Percentiles rank a stretch among this genome's conserved stretches.
phyloP scores from a whole-genome alignment of 805 yeast species.

The Priceomyces medius region DNA sequence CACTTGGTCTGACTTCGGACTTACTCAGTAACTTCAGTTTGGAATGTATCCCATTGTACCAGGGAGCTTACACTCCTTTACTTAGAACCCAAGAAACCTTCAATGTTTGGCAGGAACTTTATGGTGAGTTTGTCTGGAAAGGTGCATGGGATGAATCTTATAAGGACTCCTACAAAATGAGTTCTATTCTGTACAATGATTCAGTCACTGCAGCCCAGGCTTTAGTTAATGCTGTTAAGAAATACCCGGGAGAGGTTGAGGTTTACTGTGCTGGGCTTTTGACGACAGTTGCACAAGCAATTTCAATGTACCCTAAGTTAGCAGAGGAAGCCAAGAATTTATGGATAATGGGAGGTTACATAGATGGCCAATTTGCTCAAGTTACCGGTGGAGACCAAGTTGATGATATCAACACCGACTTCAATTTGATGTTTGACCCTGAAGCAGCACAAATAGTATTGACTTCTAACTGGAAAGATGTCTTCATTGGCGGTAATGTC shows the following conservation, averaged over 20 bases:
- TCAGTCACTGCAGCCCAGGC: constrained; percentile 38
- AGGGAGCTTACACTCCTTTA: constrained; percentile 39
- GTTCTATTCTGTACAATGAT: constrained; percentile 27
- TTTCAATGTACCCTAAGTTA: constrained; percentile 37
- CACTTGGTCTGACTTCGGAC: constrained; percentile 32
- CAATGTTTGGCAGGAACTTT: constrained; percentile 36
- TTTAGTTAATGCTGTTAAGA: constrained; percentile 39
- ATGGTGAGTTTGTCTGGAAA: constrained; percentile 42
- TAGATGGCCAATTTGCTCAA: constrained; percentile 40
- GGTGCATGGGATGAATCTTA: constrained; percentile 37
- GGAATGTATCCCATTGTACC: constrained; percentile 35
- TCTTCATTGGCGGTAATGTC: constrained; percentile 42
- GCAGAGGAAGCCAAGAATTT: constrained; percentile 39
- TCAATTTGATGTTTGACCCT: constrained; percentile 45
- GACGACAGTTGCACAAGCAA: constrained; percentile 48
- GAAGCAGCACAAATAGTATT: constrained; percentile 46
- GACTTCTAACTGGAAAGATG: constrained; percentile 39
- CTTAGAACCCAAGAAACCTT: constrained; percentile 39
- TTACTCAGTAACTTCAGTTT: constrained; percentile 32
- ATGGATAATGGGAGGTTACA: constrained; percentile 46
- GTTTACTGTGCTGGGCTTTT: constrained; percentile 41
- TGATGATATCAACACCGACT: constrained; percentile 42
- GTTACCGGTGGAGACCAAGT: constrained; percentile 21
- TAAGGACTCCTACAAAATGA: constrained; percentile 30
- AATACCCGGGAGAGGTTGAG: constrained; percentile 29